Percentiles rank a stretch among this genome's conserved stretches.
phyloP scores from a whole-genome alignment of 2,329 filamentous ascomycete species.

The Tolypocladium album region DNA sequence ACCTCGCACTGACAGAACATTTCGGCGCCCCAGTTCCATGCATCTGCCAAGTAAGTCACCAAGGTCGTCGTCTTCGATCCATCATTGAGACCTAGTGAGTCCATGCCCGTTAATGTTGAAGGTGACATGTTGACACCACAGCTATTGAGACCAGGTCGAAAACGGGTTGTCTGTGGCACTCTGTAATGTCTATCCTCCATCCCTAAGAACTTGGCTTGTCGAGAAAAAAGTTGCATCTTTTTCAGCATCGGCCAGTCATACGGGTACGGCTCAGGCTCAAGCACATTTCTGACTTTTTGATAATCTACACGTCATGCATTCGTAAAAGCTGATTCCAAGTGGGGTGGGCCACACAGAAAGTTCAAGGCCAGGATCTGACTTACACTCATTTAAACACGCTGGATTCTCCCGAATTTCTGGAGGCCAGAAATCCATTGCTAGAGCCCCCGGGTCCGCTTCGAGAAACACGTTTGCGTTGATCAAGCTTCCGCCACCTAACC shows the following conservation, averaged over 20 bases:
- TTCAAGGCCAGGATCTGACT: constrained; percentile 9
- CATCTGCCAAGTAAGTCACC: constrained; percentile 57
- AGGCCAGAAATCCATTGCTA: constrained; percentile 48
- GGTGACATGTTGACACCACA: constrained; percentile 54
- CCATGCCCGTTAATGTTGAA: constrained; percentile 50
- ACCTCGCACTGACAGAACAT: constrained; percentile 63
- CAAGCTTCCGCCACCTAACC: constrained; percentile 54
- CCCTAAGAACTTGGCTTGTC: constrained; percentile 42
- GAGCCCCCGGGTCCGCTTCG: constrained; percentile 42
- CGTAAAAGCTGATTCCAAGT: neutral
- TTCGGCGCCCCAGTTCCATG: constrained; percentile 63
- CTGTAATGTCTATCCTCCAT: constrained; percentile 41
- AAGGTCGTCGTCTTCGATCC: constrained; percentile 56
- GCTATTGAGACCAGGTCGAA: constrained; percentile 48
- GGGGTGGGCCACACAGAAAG: neutral
- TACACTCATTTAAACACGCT: constrained; percentile 36
- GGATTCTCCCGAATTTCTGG: constrained; percentile 35
- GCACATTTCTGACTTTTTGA: constrained; percentile 38
- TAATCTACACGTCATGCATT: constrained; percentile 36
- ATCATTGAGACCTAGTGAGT: constrained; percentile 55
- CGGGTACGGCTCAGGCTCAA: constrained; percentile 50
- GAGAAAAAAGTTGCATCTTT: constrained; percentile 47
- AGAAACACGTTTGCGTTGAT: constrained; percentile 60
- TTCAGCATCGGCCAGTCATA: constrained; percentile 42
- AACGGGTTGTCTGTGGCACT: constrained; percentile 52